Conservation (phyloP, 129 eudicot species). For the Dittrichia graveolens region DNA sequence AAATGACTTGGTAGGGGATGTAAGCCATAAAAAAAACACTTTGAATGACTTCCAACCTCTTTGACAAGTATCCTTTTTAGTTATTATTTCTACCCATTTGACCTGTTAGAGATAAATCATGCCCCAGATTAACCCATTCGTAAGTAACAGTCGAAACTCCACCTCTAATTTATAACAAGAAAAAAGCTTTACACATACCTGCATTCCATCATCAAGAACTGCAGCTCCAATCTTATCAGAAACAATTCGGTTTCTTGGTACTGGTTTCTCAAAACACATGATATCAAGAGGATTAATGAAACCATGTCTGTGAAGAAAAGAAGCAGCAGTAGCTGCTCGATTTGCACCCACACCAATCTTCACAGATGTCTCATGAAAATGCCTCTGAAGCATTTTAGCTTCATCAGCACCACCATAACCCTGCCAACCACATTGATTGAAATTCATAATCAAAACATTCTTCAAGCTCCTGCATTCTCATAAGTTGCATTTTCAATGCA, state of each 20-base stretch:
- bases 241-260: constrained; percentile 25
- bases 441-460: background rate
- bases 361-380: constrained; percentile 55
- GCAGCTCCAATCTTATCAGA: constrained; percentile 54
- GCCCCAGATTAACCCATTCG: background rate
- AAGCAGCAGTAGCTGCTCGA: constrained; percentile 60
- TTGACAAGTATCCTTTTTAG: background rate
- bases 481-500: background rate
- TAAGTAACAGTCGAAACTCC: constrained; percentile 1
- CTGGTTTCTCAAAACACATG: constrained; percentile 17
- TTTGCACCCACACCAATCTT: constrained; percentile 79
- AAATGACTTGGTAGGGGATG: no score
- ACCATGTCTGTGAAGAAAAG: constrained; percentile 54
- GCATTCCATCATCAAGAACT: constrained; percentile 95
- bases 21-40: no score
- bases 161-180: background rate
- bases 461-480: background rate
- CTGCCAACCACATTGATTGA: constrained; percentile 41
- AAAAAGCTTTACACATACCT: constrained; percentile 48
- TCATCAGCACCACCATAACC: constrained; percentile 98
- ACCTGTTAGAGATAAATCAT: background rate
- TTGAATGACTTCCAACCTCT: no score
- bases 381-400: constrained; percentile 87
- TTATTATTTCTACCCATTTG: no score
- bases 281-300: constrained; percentile 27